Conservation (phyloP, 129 eudicot species). For the Escallonia rubra region DNA sequence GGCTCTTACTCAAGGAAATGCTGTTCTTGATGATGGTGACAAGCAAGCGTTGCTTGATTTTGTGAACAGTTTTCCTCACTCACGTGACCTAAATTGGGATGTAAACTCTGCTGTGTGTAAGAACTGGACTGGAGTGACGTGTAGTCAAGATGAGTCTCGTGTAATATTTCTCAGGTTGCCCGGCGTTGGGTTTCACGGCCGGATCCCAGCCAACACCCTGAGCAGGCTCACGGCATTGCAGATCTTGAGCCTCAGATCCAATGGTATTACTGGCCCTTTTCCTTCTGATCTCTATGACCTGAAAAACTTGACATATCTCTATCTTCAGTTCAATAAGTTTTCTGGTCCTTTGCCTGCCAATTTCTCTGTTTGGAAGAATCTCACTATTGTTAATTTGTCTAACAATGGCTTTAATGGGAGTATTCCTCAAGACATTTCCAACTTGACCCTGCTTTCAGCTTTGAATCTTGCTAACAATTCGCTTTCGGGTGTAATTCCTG, state of each 20-base stretch:
- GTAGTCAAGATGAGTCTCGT: constrained; percentile 71
- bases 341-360: constrained; percentile 70
- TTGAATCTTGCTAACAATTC: constrained; percentile 81
- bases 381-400: constrained; percentile 68
- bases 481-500: constrained; percentile 67
- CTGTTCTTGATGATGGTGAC: constrained; percentile 53
- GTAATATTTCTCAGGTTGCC: constrained; percentile 71
- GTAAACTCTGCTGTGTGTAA: constrained; percentile 49
- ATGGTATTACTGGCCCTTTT: constrained; percentile 70
- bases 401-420: constrained; percentile 71
- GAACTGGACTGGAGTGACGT: constrained; percentile 80
- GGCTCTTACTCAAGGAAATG: constrained; percentile 27
- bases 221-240: constrained; percentile 74
- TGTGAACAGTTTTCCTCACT: constrained; percentile 52
- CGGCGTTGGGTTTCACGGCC: constrained; percentile 79
- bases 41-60: constrained; percentile 83
- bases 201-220: constrained; percentile 65
- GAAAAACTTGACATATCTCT: constrained; percentile 52
- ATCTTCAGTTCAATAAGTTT: constrained; percentile 72
- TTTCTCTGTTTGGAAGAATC: constrained; percentile 75
- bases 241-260: constrained; percentile 92
- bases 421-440: constrained; percentile 46
- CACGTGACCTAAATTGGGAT: constrained; percentile 62
- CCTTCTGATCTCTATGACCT: constrained; percentile 63
- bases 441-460: constrained; percentile 48